Percentiles rank a stretch among this genome's conserved stretches.
Evolutionary conservation across 2,329 filamentous ascomycete genomes (phyloP).

Genomic region (Chrysoporthe deuterocubensis): DNA sequence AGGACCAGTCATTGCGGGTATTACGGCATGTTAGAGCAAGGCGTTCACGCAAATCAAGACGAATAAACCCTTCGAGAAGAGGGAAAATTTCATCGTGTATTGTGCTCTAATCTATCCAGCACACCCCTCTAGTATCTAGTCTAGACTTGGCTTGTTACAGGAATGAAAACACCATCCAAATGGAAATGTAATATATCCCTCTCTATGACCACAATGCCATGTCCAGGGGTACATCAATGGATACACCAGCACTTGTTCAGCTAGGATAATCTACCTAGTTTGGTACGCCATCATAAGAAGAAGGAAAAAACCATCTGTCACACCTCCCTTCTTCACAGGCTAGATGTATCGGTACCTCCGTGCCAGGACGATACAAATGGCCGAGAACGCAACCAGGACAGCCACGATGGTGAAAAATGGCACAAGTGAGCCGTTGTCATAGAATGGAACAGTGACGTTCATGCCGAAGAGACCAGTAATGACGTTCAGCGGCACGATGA

Average conservation of each 20-base stretch:
- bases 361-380: constrained; percentile 51
- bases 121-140: background rate
- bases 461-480: constrained; percentile 87
- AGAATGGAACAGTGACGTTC: constrained; percentile 79
- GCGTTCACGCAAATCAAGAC: background rate
- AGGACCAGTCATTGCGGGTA: too few relatives aligned
- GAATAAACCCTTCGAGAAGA: background rate
- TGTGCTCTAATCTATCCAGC: background rate
- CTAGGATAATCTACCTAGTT: background rate
- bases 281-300: background rate
- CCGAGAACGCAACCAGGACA: constrained; percentile 58
- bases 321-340: background rate
- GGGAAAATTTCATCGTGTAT: background rate
- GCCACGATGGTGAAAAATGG: constrained; percentile 57
- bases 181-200: background rate
- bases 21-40: background rate
- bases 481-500: constrained; percentile 94
- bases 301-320: background rate
- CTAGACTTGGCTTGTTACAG: background rate
- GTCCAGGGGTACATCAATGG: background rate
- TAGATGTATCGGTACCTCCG: constrained; percentile 52
- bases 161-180: constrained; percentile 1
- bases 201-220: background rate
- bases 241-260: background rate
- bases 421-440: constrained; percentile 54